These are phyloP conservation scores for Straminergon stramineum DNA, from an alignment of 225 moss, liverwort and hornwort genomes.

Conservation along the genomic window DNA sequence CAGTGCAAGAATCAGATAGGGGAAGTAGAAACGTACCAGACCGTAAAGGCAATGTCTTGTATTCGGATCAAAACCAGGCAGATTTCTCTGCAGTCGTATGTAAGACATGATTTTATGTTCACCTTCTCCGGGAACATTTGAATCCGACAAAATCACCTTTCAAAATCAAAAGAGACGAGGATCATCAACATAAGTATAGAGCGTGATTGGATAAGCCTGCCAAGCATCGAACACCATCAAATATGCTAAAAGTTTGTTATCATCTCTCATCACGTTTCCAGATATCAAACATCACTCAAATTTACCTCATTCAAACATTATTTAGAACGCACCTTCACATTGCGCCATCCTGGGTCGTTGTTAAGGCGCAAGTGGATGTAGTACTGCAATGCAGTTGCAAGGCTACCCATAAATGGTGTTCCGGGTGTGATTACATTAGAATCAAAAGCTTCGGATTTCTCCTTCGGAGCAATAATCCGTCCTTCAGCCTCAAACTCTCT, in stretches of 20 bases:
- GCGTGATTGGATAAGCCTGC: background rate
- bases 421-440: constrained; percentile 98
- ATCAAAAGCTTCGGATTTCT: constrained; percentile 70
- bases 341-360: constrained; percentile 81
- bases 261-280: background rate
- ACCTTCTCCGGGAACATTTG: constrained; percentile 91
- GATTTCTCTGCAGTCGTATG: constrained; percentile 82
- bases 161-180: background rate
- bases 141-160: constrained; percentile 93
- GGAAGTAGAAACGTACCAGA: constrained; percentile 24
- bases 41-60: constrained; percentile 95
- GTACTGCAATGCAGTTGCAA: constrained; percentile 84
- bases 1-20: background rate
- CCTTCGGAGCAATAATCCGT: constrained; percentile 66
- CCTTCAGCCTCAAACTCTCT: constrained; percentile 88
- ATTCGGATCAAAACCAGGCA: constrained; percentile 85
- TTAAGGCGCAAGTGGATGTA: constrained; percentile 89
- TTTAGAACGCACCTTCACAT: constrained; percentile 56
- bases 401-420: constrained; percentile 86
- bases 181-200: background rate
- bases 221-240: background rate
- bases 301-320: background rate
- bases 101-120: constrained; percentile 99
- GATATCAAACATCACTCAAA: background rate
- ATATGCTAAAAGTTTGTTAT: background rate